Evolutionary conservation across 257 asterid species (phyloP).

Genomic region (Nicotiana undulata): DNA sequence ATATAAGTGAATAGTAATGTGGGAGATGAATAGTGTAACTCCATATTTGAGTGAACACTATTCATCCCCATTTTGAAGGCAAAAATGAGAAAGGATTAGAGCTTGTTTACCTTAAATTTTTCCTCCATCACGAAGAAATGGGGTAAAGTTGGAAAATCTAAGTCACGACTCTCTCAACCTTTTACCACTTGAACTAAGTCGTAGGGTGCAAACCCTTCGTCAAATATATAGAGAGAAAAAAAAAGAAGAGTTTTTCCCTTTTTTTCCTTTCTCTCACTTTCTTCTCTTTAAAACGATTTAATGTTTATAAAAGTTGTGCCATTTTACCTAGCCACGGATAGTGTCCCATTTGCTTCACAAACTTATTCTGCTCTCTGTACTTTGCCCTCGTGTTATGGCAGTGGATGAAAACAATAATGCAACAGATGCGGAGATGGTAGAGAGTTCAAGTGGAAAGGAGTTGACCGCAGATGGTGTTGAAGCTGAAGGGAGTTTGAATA

Average conservation of each 20-base stretch:
- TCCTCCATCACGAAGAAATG: no score
- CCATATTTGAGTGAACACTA: no score
- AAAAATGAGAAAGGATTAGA: no score
- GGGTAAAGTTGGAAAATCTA: no score
- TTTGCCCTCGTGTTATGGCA: background rate
- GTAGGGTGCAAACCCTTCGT: background rate
- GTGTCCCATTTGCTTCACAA: background rate
- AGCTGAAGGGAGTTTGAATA: constrained; percentile 2
- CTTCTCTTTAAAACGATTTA: no score
- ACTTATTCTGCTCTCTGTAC: background rate
- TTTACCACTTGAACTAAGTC: no score
- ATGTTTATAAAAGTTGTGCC: background rate
- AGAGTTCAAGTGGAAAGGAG: constrained; percentile 12
- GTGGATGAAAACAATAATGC: constrained; percentile 18
- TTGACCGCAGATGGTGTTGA: background rate
- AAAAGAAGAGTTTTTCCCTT: background rate
- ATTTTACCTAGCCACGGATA: background rate
- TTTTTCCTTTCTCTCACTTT: background rate
- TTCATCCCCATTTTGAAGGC: no score
- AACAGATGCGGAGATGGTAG: background rate
- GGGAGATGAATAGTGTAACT: no score
- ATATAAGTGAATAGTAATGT: no score
- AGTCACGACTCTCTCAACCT: no score
- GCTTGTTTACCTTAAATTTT: no score
- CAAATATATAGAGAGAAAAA: background rate